A percentile compares a stretch with the other conserved stretches of the same genome.
Evolutionary conservation across 2,329 filamentous ascomycete genomes (phyloP).

Genomic region (Orbilia brochopaga): DNA sequence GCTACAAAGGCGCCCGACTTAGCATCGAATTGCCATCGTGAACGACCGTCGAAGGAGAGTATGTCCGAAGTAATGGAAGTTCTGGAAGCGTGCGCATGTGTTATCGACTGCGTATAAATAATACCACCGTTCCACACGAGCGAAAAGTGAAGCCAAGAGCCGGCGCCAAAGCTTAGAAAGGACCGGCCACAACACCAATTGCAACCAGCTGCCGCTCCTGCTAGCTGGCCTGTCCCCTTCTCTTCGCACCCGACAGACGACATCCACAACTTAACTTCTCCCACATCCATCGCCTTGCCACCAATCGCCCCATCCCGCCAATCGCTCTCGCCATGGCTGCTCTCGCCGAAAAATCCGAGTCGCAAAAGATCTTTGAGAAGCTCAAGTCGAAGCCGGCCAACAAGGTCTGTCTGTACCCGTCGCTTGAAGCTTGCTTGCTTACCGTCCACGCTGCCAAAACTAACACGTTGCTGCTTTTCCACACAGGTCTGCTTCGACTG

Average conservation of each 20-base stretch:
- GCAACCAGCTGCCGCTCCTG: not conserved
- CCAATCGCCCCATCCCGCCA: slow-evolving; percentile 3
- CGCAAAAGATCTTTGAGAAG: slow-evolving; percentile 97
- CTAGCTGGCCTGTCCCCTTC: not conserved
- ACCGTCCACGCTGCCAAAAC: slow-evolving; percentile 9
- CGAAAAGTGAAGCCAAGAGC: not conserved
- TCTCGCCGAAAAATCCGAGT: slow-evolving; percentile 88
- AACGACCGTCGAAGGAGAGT: not conserved
- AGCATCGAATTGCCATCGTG: slow-evolving; percentile 1
- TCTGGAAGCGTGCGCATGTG: no score
- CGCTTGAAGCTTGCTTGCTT: slow-evolving; percentile 53
- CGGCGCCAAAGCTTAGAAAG: slow-evolving; percentile 2
- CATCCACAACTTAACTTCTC: slow-evolving; percentile 59
- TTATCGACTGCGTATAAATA: not conserved
- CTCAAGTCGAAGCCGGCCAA: slow-evolving; percentile 92
- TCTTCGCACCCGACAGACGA: slow-evolving; percentile 58
- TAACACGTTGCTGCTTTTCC: slow-evolving; percentile 33
- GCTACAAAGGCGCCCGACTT: not conserved
- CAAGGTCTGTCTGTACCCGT: slow-evolving; percentile 68
- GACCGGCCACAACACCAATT: no score
- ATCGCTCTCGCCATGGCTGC: slow-evolving; percentile 58
- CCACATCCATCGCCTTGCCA: slow-evolving; percentile 10
- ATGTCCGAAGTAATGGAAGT: no score
- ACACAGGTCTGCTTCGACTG: slow-evolving; percentile 95
- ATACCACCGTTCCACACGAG: not conserved